A percentile compares a stretch with the other conserved stretches of the same genome.
phyloP scores from a whole-genome alignment of 1,284 basidiomycete genomes.

The Takashimella koratensis region DNA sequence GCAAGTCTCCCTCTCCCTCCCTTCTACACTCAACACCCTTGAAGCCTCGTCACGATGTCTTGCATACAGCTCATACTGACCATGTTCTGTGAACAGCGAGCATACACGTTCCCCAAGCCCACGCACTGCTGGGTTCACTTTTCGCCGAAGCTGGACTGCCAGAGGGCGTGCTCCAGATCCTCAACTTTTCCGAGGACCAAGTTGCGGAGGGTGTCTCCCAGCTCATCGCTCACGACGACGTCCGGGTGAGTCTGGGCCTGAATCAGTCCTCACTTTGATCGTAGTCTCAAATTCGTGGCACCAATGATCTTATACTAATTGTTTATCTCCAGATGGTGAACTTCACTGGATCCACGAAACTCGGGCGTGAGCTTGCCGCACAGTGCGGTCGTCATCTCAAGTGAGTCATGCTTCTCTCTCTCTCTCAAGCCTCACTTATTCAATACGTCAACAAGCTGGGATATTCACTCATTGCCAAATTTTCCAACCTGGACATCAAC shows the following conservation, averaged over 20 bases:
- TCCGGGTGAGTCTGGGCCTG: slow-evolving; percentile 41
- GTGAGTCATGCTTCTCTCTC: slow-evolving; percentile 9
- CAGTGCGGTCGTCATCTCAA: slow-evolving; percentile 51
- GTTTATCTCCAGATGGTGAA: slow-evolving; percentile 48
- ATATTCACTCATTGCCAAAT: not conserved
- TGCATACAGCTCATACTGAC: too few relatives aligned
- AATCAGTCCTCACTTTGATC: not conserved
- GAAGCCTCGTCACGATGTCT: too few relatives aligned
- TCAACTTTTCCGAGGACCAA: slow-evolving; percentile 56
- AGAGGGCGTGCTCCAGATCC: slow-evolving; percentile 58
- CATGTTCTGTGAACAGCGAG: too few relatives aligned
- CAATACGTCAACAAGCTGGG: too few relatives aligned
- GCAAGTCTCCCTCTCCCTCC: slow-evolving; percentile 8
- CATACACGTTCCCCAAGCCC: slow-evolving; percentile 19
- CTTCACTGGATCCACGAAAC: slow-evolving; percentile 52
- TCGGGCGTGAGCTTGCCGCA: slow-evolving; percentile 44
- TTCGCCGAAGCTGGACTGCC: slow-evolving; percentile 58
- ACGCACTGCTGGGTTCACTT: slow-evolving; percentile 22
- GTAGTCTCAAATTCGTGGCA: not conserved
- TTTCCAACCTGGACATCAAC: slow-evolving; percentile 1
- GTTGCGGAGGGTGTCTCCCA: slow-evolving; percentile 54
- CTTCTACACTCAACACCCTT: not conserved
- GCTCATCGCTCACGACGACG: slow-evolving; percentile 57
- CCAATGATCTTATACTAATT: not conserved
- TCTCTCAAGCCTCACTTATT: too few relatives aligned